Evolutionary conservation across 2,329 filamentous ascomycete genomes (phyloP).

Genomic region (Alternaria conjuncta): DNA sequence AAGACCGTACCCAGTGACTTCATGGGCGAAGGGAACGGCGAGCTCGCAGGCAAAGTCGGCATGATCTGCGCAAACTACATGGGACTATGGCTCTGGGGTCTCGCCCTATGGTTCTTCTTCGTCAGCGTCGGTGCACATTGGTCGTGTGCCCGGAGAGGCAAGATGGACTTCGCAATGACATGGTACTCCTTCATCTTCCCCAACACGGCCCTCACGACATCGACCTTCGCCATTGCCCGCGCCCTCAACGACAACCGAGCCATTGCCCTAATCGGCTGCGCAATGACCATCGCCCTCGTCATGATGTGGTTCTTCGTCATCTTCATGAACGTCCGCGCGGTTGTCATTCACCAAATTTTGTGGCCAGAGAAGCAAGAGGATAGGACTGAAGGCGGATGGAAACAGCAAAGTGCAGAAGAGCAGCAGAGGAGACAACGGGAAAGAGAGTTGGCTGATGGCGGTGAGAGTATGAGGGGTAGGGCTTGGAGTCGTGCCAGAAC

Average conservation of each 20-base stretch:
- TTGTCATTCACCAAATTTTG: constrained; percentile 70
- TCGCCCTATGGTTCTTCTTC: constrained; percentile 86
- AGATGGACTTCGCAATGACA: constrained; percentile 80
- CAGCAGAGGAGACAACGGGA: constrained; percentile 29
- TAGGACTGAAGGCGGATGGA: constrained; percentile 66
- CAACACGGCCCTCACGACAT: constrained; percentile 75
- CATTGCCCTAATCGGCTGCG: constrained; percentile 71
- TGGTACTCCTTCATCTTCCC: constrained; percentile 87
- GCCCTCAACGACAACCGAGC: constrained; percentile 56
- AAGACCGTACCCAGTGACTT: constrained; percentile 59
- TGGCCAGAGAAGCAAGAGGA: constrained; percentile 77
- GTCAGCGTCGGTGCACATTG: constrained; percentile 78
- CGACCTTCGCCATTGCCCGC: constrained; percentile 73
- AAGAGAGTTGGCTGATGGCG: constrained; percentile 22
- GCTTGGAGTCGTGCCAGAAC: constrained; percentile 30
- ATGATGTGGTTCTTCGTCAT: constrained; percentile 73
- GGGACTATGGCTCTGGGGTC: constrained; percentile 79
- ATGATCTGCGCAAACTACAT: constrained; percentile 66
- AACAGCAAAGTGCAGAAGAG: constrained; percentile 38
- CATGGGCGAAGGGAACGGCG: constrained; percentile 61
- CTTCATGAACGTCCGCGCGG: constrained; percentile 71
- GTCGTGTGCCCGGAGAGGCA: constrained; percentile 66
- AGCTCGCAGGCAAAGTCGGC: constrained; percentile 62
- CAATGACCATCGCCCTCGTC: constrained; percentile 70
- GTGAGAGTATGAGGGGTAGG: constrained; percentile 24